Base-by-base conservation (phyloP, 768 basidiomycete genomes). In the Lentinula boryana region DNA sequence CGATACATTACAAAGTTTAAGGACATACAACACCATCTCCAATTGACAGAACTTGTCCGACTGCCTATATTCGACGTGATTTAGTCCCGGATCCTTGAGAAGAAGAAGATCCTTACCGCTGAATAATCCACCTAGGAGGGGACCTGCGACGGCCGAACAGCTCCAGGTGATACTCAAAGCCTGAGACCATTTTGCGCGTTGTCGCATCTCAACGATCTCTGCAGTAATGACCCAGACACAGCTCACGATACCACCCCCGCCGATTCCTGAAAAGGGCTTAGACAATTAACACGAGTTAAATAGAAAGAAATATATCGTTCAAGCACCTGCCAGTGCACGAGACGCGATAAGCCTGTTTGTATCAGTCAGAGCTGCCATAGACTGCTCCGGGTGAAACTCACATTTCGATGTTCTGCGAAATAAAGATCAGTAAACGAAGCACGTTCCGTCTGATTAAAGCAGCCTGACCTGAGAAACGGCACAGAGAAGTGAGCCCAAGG, bases 161-260 rank as follows among this genome's bases (percentile, higher is more conserved):
- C 87, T 86, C 91, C 91, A 93, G 40, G 91, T 93, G 58, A 92
- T 70, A 64, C 91, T 92, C 35, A 93, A 79, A 18, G 89, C 89
- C 70, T 90, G 89, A 10, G 89, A 91, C 91, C 90, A 93, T 70
- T 85, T 90, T 53, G 90, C 87, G 60, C 89, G 84, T 61, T 80
- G 75, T 62, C 75, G 78, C 32, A 84, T 79, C 70, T 87, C 84
- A 44, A 93, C 91, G 61, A 94, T 85, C 70, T 94, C 91, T 64
- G 91, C 83, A 49, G 89, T 92, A 61, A 94, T 87, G 23, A 90
- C 84, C 92, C 92, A 93, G 38, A 93, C 91, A 46, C 88, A 81
- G 69, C 84, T 84, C 61, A 93, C 91, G 64, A 94, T 92, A 8
- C 92, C 92, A 38, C 92, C 92, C 15, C 87, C 92, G n/a, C 92